Conservation (phyloP, 2,329 filamentous ascomycete species). For the Beauveria medogensis region DNA sequence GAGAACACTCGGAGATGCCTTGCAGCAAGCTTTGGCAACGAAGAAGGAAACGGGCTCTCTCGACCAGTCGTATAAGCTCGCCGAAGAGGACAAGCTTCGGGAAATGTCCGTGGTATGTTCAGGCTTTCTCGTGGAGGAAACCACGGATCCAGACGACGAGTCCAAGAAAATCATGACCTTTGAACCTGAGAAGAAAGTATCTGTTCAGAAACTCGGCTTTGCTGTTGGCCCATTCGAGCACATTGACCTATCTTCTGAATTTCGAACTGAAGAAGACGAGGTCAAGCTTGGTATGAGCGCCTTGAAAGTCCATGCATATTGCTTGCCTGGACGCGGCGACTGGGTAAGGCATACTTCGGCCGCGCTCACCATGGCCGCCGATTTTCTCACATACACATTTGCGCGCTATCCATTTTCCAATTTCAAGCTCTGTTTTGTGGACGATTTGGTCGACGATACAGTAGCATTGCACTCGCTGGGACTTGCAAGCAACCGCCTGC, state of each 20-base stretch:
- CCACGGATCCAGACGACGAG: conserved; percentile 65
- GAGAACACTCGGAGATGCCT: conserved; percentile 73
- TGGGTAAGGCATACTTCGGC: conserved; percentile 83
- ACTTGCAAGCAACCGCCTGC: conserved; percentile 75
- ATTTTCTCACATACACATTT: conserved; percentile 82
- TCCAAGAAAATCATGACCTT: conserved; percentile 86
- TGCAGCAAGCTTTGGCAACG: conserved; percentile 39
- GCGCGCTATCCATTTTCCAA: conserved; percentile 85
- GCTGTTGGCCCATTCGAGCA: conserved; percentile 92
- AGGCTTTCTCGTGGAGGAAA: conserved; percentile 79
- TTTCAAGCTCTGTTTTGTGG: conserved; percentile 90
- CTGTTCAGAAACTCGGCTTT: conserved; percentile 86
- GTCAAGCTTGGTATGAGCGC: conserved; percentile 84
- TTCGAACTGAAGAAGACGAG: conserved; percentile 83
- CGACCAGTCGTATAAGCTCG: conserved; percentile 36
- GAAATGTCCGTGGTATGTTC: conserved; percentile 90
- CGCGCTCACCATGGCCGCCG: conserved; percentile 78
- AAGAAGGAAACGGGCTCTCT: conserved; percentile 27
- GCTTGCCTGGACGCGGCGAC: conserved; percentile 71
- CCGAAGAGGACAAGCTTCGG: conserved; percentile 74
- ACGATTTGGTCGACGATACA: conserved; percentile 73
- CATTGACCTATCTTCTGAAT: conserved; percentile 76
- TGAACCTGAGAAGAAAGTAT: conserved; percentile 63
- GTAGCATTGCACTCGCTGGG: conserved; percentile 74
- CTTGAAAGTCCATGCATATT: conserved; percentile 84